phyloP scores from a whole-genome alignment of 176 grass and related monocot species.

The Triticum aestivum region IWGSC_CS_RefSeq_v2.1 NC_057806.1:75570653-75571152 shows the following conservation, averaged over 20 bases:
- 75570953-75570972: not conserved
- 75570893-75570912: not conserved
- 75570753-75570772: not conserved
- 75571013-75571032: too few species aligned
- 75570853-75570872: not conserved
- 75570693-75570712: not conserved
- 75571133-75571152: too few species aligned
- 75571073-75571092: too few species aligned
- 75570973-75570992: too few species aligned
- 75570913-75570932: conserved; percentile 28
- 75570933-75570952: conserved; percentile 7
- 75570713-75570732: not conserved
- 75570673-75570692: not conserved
- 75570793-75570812: not conserved
- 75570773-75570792: too few species aligned
- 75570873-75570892: not conserved
- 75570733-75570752: not conserved
- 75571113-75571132: too few species aligned
- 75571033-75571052: too few species aligned
- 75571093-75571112: too few species aligned
- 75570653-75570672: not conserved
- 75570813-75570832: conserved; percentile 7
- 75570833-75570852: not conserved
- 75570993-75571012: too few species aligned
- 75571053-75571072: too few species aligned